A percentile compares a stretch with the other conserved stretches of the same genome.
These are phyloP conservation scores for Eimeria sp. DNA, from an alignment of 169 alveolate genomes.

Conservation along the genomic window DNA sequence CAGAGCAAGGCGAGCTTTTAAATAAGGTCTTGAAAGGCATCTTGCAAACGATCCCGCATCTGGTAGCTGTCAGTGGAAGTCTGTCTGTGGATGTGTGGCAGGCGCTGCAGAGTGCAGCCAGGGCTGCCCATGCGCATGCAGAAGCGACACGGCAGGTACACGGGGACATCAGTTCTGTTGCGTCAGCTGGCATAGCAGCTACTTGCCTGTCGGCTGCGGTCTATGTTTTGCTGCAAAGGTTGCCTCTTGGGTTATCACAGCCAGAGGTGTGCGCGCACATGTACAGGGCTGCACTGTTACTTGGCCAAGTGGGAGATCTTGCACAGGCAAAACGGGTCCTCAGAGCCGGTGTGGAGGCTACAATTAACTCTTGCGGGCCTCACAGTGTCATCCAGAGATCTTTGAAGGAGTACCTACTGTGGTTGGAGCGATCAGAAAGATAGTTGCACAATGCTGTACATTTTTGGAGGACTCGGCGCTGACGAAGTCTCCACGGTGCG, in stretches of 20 bases:
- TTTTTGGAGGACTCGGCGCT: neutral
- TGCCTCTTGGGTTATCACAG: slow-evolving; percentile 35
- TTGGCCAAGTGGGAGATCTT: slow-evolving; percentile 4
- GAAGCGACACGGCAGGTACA: neutral
- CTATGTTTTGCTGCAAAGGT: slow-evolving; percentile 35
- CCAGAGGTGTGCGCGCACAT: slow-evolving; percentile 49
- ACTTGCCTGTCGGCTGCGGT: slow-evolving; percentile 36
- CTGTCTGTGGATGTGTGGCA: slow-evolving; percentile 39
- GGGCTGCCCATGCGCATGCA: slow-evolving; percentile 55
- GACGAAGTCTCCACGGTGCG: neutral
- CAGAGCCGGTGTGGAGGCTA: neutral
- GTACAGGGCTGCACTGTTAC: slow-evolving; percentile 55
- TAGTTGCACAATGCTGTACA: neutral
- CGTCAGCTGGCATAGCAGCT: slow-evolving; percentile 10
- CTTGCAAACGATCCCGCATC: slow-evolving; percentile 31
- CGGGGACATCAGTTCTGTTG: neutral
- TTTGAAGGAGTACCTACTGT: neutral
- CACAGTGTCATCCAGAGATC: slow-evolving; percentile 39
- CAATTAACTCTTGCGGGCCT: slow-evolving; percentile 33
- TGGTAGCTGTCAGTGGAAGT: slow-evolving; percentile 50
- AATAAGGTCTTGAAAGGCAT: neutral
- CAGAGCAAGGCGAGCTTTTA: neutral
- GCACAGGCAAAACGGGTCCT: neutral
- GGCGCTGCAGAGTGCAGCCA: slow-evolving; percentile 46
- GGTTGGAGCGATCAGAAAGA: slow-evolving; percentile 6